Conservation (phyloP, 2,329 filamentous ascomycete genomes). For the Monilinia polystroma region DNA sequence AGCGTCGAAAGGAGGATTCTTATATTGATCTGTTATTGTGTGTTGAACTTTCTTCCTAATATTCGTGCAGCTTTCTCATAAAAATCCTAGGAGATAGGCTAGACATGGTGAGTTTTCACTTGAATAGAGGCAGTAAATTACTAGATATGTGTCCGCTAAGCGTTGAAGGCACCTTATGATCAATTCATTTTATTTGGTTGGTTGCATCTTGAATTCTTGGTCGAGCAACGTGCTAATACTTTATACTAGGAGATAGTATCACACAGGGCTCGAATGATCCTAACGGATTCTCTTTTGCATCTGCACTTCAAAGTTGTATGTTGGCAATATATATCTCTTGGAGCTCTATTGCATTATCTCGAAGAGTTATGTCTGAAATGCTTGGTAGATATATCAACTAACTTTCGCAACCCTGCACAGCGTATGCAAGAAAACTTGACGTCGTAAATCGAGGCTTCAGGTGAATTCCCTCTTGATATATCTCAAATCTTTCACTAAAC, state of each 20-base stretch:
- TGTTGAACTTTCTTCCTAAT: neutral
- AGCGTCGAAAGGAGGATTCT: no score
- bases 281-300: constrained; percentile 32
- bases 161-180: constrained; percentile 14
- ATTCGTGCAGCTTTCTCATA: neutral
- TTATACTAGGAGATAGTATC: constrained; percentile 32
- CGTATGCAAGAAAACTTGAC: constrained; percentile 24
- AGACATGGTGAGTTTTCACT: neutral
- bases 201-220: neutral
- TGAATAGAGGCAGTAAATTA: neutral
- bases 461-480: neutral
- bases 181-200: constrained; percentile 21
- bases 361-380: neutral
- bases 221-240: neutral
- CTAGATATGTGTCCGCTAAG: neutral
- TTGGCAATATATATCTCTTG: neutral
- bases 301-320: constrained; percentile 34
- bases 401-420: neutral
- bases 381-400: neutral
- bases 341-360: neutral
- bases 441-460: constrained; percentile 33
- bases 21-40: neutral
- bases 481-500: neutral
- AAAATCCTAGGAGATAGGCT: neutral
- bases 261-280: constrained; percentile 32